Evolutionary conservation across 805 yeast species (phyloP), one percentile per base, ranked within the genome.

Genomic region (Barnettozyma wickerhamii): DNA sequence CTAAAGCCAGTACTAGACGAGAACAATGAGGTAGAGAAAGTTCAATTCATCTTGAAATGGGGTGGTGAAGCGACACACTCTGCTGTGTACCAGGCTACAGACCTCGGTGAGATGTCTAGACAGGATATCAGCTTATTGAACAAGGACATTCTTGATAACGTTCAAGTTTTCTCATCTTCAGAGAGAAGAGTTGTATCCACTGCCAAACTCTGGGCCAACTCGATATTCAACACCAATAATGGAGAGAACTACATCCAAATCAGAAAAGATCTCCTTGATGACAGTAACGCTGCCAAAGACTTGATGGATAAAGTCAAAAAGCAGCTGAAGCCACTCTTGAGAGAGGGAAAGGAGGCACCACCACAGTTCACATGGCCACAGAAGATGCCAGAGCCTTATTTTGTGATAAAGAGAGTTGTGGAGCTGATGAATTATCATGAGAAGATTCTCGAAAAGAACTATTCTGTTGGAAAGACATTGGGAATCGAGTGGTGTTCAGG

Each of bases 61-160:
- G 99, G 99, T 53, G 99, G 99, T 48, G 99, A 93, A 63, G 97
- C 99, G 6, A 93, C 99, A 2, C 99, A 93, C 62, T 89, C 97
- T 10, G 97, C 98, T 2, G 77, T 82, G 48, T 85, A 88, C 60
- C 99, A 93, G 65, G 95, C 96, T 1, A 75, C 82, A 21, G 99
- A 93, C 62, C 77, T 93, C 15, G 99, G 99, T 39, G 98, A 91
- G 58, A 96, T 90, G 63, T 75, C 85, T 67, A 80, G 99, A 56
- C 96, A 91, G 59, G 95, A 93, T 61, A 75, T 89, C 52, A 82
- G 86, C 57, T 71, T 93, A 44, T 71, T 93, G 58, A 93, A 93
- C 63, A 80, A 84, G 47, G 84, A 81, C 30, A 88, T 93, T 7
- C 70, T 93, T 55, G 80, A 87, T 29, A 87, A 91, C 55, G 91